Evolutionary conservation across 148 eudicot species (phyloP).

Genomic region (Simmondsia chinensis): DNA sequence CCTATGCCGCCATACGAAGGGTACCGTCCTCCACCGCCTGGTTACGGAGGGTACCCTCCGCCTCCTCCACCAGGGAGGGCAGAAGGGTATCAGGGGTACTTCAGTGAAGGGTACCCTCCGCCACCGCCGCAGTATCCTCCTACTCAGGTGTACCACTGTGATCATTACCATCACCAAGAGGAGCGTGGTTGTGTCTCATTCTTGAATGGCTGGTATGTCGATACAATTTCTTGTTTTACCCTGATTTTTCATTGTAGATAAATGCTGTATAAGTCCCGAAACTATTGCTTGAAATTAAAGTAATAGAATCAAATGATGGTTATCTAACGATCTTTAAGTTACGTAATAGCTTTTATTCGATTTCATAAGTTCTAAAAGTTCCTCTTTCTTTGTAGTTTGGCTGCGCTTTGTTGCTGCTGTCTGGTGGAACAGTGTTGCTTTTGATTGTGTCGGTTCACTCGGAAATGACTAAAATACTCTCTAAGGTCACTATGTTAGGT

Average conservation of each 20-base stretch:
- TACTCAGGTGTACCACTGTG: constrained; percentile 37
- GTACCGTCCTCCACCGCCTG: constrained; percentile 31
- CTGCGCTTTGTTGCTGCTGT: constrained; percentile 65
- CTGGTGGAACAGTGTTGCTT: constrained; percentile 53
- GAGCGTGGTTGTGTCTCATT: constrained; percentile 36
- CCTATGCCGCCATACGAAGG: constrained; percentile 22
- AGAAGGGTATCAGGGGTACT: constrained; percentile 53
- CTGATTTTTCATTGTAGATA: not conserved
- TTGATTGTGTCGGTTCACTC: constrained; percentile 5
- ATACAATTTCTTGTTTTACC: not conserved
- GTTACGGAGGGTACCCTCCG: constrained; percentile 37
- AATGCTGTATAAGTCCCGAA: too few relatives aligned
- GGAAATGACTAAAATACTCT: too few relatives aligned
- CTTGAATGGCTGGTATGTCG: constrained; percentile 48
- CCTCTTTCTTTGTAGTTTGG: constrained; percentile 27
- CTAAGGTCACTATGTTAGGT: too few relatives aligned
- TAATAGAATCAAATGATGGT: too few relatives aligned
- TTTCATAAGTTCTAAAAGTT: too few relatives aligned
- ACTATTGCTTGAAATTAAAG: too few relatives aligned
- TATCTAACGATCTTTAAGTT: too few relatives aligned
- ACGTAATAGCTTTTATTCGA: too few relatives aligned
- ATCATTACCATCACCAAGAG: constrained; percentile 28
- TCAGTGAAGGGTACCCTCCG: constrained; percentile 42
- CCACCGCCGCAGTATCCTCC: constrained; percentile 38
- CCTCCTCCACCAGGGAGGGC: constrained; percentile 16